These are phyloP conservation scores for Aspergillus taichungensis DNA, from an alignment of 495 filamentous ascomycete species.

Conservation along the genomic window DNA sequence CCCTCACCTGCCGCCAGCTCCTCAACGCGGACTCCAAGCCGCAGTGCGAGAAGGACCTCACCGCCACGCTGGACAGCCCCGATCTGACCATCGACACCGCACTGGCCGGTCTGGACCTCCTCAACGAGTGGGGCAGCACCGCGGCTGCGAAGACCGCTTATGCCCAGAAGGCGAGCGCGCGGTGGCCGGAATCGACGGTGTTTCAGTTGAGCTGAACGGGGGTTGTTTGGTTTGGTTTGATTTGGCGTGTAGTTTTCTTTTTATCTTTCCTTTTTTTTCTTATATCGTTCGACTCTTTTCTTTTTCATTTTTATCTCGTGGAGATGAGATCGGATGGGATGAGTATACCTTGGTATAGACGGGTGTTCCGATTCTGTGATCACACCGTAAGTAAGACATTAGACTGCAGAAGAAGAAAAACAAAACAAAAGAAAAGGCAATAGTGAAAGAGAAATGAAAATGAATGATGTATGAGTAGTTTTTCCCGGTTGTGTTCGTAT, in stretches of 20 bases:
- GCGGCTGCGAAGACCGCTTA: constrained; percentile 45
- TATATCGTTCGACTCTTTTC: too few relatives aligned
- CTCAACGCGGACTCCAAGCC: constrained; percentile 48
- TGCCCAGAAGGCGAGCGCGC: constrained; percentile 50
- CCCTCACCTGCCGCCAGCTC: constrained; percentile 48
- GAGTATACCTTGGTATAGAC: too few relatives aligned
- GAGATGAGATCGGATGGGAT: too few relatives aligned
- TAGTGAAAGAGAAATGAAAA: too few relatives aligned
- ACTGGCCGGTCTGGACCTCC: constrained; percentile 44
- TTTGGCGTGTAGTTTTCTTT: neutral
- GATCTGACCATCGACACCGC: constrained; percentile 53
- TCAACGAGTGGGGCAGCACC: constrained; percentile 53
- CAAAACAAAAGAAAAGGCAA: too few relatives aligned
- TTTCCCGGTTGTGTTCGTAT: too few relatives aligned
- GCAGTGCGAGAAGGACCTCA: constrained; percentile 52
- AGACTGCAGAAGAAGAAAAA: too few relatives aligned
- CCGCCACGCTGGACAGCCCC: constrained; percentile 45
- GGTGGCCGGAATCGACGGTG: constrained; percentile 62
- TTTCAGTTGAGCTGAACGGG: constrained; percentile 35
- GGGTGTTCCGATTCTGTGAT: too few relatives aligned
- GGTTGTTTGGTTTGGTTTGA: too few relatives aligned
- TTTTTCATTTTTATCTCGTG: too few relatives aligned
- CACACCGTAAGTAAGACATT: too few relatives aligned
- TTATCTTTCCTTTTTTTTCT: neutral
- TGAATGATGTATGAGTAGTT: too few relatives aligned